Evolutionary conservation across 495 filamentous ascomycete species (phyloP).

Genomic region (Penicillium cinerascens): DNA sequence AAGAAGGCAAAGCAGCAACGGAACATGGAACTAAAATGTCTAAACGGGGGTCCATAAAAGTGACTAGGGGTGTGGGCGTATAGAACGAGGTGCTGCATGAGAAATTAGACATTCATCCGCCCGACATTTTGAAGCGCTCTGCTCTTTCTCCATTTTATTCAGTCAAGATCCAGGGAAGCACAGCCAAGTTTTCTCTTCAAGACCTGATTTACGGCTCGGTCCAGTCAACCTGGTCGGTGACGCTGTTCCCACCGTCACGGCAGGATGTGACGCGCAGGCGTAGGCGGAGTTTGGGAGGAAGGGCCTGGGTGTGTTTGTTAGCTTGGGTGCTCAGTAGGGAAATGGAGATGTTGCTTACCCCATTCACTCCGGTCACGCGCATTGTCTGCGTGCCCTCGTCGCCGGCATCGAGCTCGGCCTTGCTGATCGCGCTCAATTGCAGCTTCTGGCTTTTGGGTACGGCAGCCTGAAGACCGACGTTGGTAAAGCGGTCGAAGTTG

Average conservation of each 20-base stretch:
- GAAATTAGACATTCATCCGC: constrained; percentile 20
- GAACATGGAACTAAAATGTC: constrained; percentile 8
- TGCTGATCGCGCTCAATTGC: constrained; percentile 82
- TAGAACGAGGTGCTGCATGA: constrained; percentile 10
- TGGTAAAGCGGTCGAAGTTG: constrained; percentile 58
- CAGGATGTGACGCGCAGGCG: constrained; percentile 80
- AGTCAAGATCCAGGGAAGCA: neutral
- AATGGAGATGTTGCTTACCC: constrained; percentile 58
- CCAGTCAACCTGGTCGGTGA: constrained; percentile 96
- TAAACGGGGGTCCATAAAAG: constrained; percentile 18
- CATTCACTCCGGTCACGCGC: constrained; percentile 76
- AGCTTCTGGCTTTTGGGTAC: constrained; percentile 94
- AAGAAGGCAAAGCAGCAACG: neutral
- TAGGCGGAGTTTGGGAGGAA: constrained; percentile 70
- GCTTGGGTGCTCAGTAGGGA: neutral
- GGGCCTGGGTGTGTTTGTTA: constrained; percentile 39
- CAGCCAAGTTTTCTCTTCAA: neutral
- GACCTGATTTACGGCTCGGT: constrained; percentile 59
- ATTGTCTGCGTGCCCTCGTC: constrained; percentile 84
- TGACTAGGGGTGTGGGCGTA: constrained; percentile 3
- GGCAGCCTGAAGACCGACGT: constrained; percentile 82
- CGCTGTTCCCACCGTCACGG: constrained; percentile 60
- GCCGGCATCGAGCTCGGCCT: constrained; percentile 67
- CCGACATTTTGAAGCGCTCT: constrained; percentile 13
- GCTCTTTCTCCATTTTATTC: neutral